Evolutionary conservation across 163 green algal species (phyloP), one percentile per base, ranked within the genome.

Genomic region (Scenedesmus sp.): DNA sequence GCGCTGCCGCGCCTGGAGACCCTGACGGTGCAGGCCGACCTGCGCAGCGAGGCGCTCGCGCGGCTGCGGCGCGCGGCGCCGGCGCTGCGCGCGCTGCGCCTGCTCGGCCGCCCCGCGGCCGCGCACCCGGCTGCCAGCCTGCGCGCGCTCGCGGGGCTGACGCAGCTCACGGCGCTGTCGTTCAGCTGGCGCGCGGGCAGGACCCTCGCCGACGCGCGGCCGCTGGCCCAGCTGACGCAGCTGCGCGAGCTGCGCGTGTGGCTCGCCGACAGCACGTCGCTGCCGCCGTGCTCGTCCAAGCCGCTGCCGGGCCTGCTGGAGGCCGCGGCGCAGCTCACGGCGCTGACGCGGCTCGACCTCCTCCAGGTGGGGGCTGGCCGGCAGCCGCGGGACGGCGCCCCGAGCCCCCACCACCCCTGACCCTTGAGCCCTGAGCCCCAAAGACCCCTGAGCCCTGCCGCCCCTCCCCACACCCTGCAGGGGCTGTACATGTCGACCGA

Each of bases 401-500:
- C n/a, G n/a, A n/a, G n/a, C n/a, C n/a, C n/a, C n/a, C n/a, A n/a
- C n/a, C n/a, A n/a, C n/a, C n/a, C n/a, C n/a, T n/a, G n/a, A n/a
- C n/a, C n/a, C n/a, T n/a, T n/a, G n/a, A n/a, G n/a, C n/a, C n/a
- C n/a, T n/a, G n/a, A n/a, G n/a, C n/a, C n/a, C n/a, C n/a, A n/a
- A n/a, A n/a, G n/a, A n/a, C n/a, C n/a, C n/a, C n/a, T n/a, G n/a
- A n/a, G n/a, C n/a, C n/a, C n/a, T n/a, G n/a, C n/a, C n/a, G n/a
- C n/a, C n/a, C n/a, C n/a, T n/a, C n/a, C n/a, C n/a, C n/a, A n/a
- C n/a, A n/a, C n/a, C n/a, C n/a, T 77, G n/a, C 51, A 77, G 15
- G 67, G 67, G 51, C 36, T 77, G 67, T 44, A 77, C 51, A 53
- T 77, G 67, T 77, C 67, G 1, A 66, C 51, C 51, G 67, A 77